Evolutionary conservation across 441 rosid genomes (phyloP), one percentile per base, ranked within the genome.

Genomic region (Flueggea neowawraea): DNA sequence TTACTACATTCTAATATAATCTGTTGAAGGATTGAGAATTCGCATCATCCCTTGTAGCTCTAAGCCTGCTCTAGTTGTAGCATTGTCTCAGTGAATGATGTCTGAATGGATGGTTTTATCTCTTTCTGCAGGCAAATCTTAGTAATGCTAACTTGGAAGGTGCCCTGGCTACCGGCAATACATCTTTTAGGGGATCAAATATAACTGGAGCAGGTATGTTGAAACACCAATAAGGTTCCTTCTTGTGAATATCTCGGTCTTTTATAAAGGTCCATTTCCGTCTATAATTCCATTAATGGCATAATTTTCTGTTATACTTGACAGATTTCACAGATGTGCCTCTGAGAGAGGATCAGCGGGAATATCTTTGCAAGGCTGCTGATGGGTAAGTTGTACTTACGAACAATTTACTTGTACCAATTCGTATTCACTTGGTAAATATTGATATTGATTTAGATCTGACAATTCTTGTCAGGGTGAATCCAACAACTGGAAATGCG

Each of bases 271-370:
- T 61, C 9, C 9, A 0, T 5, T 36, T 5, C 41, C 4, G 9
- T 5, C 41, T 5, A 36, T 5, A 36, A 36, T 22, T 22, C 28
- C 28, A 22, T 0, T 22, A 22, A 22, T 22, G 28, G 28, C 28
- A 22, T 2, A 22, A 22, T 1, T 22, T 22, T 22, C 28, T 5
- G 41, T 36, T 36, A n/a, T 36, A 36, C 9, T 36, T 8, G 41
- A 60, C 80, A 93, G 96, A 93, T 68, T 93, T 93, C 85, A 90
- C 97, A 44, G 97, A 90, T 69, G 97, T 88, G 60, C 96, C 92
- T 44, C 58, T 87, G 69, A 82, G 98, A 76, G 96, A 93, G 6
- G 95, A 93, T 75, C 97, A 93, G 76, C 71, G 90, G 31, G 88
- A 70, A 66, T 84, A 93, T 61, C 92, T 90, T 48, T 93, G 98